Percentiles rank a stretch among this genome's conserved stretches.
These are phyloP conservation scores for Epichloe gansuensis DNA, from an alignment of 2,329 filamentous ascomycete genomes.

Conservation along the genomic window DNA sequence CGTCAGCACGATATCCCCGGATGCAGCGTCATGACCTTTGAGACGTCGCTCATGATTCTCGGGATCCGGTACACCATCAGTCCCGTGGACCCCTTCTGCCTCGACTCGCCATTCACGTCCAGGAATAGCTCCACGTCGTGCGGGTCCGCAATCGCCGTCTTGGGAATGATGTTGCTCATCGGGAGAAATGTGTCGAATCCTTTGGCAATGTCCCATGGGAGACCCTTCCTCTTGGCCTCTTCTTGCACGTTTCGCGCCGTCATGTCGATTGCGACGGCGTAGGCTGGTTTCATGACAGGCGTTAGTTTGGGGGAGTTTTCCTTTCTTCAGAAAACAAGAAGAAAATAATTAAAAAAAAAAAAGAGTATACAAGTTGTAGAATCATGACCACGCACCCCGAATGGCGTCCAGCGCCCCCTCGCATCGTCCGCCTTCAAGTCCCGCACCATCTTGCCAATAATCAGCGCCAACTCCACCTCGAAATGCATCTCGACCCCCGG, in stretches of 20 bases:
- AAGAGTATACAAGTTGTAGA: not conserved
- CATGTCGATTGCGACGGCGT: slow-evolving; percentile 91
- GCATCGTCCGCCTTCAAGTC: slow-evolving; percentile 67
- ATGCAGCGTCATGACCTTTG: slow-evolving; percentile 86
- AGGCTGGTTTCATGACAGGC: slow-evolving; percentile 38
- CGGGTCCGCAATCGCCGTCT: slow-evolving; percentile 70
- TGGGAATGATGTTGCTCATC: slow-evolving; percentile 69
- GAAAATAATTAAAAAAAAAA: not conserved
- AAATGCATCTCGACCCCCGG: slow-evolving; percentile 81
- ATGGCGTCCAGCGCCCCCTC: slow-evolving; percentile 69
- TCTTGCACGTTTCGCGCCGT: slow-evolving; percentile 92
- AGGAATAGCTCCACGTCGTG: slow-evolving; percentile 82
- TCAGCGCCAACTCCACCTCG: slow-evolving; percentile 84
- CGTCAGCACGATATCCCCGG: slow-evolving; percentile 86
- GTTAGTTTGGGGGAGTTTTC: too few relatives aligned
- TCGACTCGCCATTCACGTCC: slow-evolving; percentile 64
- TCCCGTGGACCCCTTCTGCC: slow-evolving; percentile 79
- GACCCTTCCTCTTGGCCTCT: slow-evolving; percentile 87
- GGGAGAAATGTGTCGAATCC: slow-evolving; percentile 97
- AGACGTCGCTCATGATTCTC: slow-evolving; percentile 78
- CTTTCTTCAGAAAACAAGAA: not conserved
- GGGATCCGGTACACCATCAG: slow-evolving; percentile 92
- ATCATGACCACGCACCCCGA: slow-evolving; percentile 42
- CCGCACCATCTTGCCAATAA: slow-evolving; percentile 71
- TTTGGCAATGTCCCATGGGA: slow-evolving; percentile 94